These are phyloP conservation scores for Saccharomyces uvarum DNA, from an alignment of 1,139 yeast genomes.

Conservation along the genomic window DNA sequence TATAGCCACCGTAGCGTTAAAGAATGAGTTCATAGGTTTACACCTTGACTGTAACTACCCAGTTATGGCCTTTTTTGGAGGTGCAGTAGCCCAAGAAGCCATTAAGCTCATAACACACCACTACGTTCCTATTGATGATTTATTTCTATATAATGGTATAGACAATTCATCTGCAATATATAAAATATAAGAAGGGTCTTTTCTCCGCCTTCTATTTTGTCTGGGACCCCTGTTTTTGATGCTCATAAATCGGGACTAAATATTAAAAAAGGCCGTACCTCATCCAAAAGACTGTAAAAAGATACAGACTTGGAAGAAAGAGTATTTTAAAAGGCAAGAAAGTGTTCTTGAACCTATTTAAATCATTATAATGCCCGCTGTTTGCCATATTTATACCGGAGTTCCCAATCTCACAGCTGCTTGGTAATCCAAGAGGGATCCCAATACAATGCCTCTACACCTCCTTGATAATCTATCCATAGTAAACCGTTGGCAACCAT, in stretches of 20 bases:
- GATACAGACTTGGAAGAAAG: neutral
- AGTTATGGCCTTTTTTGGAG: slow-evolving; percentile 56
- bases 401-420: neutral
- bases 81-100: slow-evolving; percentile 70
- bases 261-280: neutral
- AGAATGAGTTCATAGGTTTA: neutral
- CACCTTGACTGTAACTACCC: slow-evolving; percentile 7
- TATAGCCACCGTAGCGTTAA: neutral
- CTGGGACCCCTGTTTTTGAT: neutral
- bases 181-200: neutral
- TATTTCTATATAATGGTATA: slow-evolving; percentile 62
- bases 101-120: slow-evolving; percentile 62
- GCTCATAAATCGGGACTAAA: too few relatives aligned
- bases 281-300: neutral
- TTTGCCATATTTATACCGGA: too few relatives aligned
- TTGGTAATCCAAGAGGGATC: slow-evolving; percentile 43
- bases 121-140: slow-evolving; percentile 62
- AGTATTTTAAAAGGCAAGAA: neutral
- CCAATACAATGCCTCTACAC: slow-evolving; percentile 58
- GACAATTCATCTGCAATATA: slow-evolving; percentile 40
- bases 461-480: slow-evolving; percentile 61
- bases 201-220: neutral
- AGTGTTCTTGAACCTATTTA: neutral
- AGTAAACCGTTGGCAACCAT: slow-evolving; percentile 74
- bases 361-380: neutral